phyloP scores from a whole-genome alignment of 2,329 filamentous ascomycete species.

The Colletotrichum filicis region DNA sequence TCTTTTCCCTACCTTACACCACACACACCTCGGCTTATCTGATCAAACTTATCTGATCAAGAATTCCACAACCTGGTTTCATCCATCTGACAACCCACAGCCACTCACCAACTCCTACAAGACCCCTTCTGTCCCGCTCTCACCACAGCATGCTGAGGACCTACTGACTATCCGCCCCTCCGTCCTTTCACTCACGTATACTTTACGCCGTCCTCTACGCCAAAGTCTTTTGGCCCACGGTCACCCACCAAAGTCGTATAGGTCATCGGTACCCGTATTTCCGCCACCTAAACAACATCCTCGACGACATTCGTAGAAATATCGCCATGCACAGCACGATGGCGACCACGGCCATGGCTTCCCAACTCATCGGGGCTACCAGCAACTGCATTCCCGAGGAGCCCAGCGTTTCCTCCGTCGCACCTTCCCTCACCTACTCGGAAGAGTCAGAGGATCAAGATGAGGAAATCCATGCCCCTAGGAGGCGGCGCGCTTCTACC shows the following conservation, averaged over 20 bases:
- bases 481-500: slow-evolving; percentile 74
- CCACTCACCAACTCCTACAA: slow-evolving; percentile 7
- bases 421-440: slow-evolving; percentile 72
- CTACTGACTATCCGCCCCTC: slow-evolving; percentile 28
- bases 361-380: slow-evolving; percentile 52
- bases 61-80: slow-evolving; percentile 24
- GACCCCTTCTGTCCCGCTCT: not conserved
- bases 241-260: slow-evolving; percentile 11
- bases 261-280: not conserved
- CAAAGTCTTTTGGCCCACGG: not conserved
- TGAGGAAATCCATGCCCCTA: slow-evolving; percentile 54
- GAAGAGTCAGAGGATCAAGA: slow-evolving; percentile 71
- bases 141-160: slow-evolving; percentile 23
- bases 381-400: slow-evolving; percentile 57
- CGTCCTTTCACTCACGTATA: slow-evolving; percentile 16
- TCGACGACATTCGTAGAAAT: slow-evolving; percentile 2
- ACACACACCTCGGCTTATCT: slow-evolving; percentile 24
- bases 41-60: slow-evolving; percentile 33
- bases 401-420: slow-evolving; percentile 59
- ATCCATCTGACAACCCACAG: not conserved
- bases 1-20: not conserved
- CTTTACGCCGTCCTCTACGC: slow-evolving; percentile 25
- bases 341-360: slow-evolving; percentile 47
- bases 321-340: slow-evolving; percentile 41
- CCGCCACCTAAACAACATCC: slow-evolving; percentile 9